Base-by-base conservation (phyloP, 164 flowering plant genomes). In the Stephania cephalantha region DNA sequence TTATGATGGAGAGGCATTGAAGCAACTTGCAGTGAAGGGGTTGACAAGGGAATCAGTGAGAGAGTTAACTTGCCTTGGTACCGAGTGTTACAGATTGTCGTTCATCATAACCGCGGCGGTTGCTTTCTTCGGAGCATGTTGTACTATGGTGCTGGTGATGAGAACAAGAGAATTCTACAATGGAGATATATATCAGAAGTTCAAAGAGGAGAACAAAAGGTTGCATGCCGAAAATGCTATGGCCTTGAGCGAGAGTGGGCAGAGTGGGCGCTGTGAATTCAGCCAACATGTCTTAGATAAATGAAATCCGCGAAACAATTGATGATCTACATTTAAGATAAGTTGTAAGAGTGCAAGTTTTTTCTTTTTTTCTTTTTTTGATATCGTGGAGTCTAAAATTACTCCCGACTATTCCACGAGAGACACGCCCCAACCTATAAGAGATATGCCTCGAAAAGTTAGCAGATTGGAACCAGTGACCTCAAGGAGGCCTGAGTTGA, bases 131-230 rank as follows among this genome's bases (percentile, higher is more conserved):
- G 96, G 93, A 9, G 86, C 90, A 5, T 20, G 84, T 29, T 79
- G 81, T 71, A 81, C 90, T 2, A 15, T 88, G 70, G 30, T 88
- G 55, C 73, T 89, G 77, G 91, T 84, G 22, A 44, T 76, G 20
- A 87, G 91, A 48, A 90, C 92, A 1, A 71, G 81, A 17, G 74
- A 81, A 15, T 90, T 87, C 78, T 90, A 90, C 77, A 75, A 74
- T 68, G 81, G 88, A 0, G 91, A 90, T 44, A 89, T 88, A 7
- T 90, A 90, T 75, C 83, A 88, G 83, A 90, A 79, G 86, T 90
- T 84, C 78, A 83, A 86, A 46, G 84, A 82, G 68, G 78, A 74
- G 9, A 64, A 68, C 20, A 68, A 71, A 44, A 65, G 10, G 74
- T 79, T 74, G 13, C 76, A 76, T 35, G 69, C 63, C 6, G 77